phyloP scores from a whole-genome alignment of 148 eudicot species.

The Beta vulgaris region DNA sequence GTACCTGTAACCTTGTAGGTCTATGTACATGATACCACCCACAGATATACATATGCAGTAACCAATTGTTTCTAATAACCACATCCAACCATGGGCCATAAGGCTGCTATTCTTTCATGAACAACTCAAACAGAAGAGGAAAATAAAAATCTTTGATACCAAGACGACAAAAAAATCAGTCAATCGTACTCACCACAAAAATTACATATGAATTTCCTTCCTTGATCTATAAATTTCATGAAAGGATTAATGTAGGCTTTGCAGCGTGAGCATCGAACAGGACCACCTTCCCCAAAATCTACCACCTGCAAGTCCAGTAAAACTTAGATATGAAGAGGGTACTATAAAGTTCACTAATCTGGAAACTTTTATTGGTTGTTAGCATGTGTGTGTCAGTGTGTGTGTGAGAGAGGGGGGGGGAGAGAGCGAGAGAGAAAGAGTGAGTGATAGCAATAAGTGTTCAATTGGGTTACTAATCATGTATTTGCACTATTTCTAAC shows the following conservation, averaged over 20 bases:
- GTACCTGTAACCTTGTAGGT: background rate
- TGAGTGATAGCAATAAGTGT: background rate
- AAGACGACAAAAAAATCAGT: background rate
- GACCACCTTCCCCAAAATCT: constrained; percentile 95
- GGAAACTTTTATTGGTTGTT: background rate
- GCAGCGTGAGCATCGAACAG: constrained; percentile 96
- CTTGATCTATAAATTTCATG: constrained; percentile 90
- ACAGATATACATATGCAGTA: background rate
- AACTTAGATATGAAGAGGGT: constrained; percentile 1
- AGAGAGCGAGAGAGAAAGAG: background rate
- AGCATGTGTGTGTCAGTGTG: background rate
- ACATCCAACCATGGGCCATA: background rate
- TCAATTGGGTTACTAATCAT: background rate
- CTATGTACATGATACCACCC: background rate
- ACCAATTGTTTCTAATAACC: background rate
- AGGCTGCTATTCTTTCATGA: background rate
- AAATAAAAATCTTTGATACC: background rate
- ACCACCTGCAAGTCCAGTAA: constrained; percentile 53
- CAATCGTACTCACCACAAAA: constrained; percentile 65
- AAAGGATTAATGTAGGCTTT: constrained; percentile 95
- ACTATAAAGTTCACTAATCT: background rate
- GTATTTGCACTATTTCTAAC: background rate
- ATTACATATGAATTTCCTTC: constrained; percentile 84
- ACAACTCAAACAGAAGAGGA: background rate
- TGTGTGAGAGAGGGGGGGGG: background rate